These are phyloP conservation scores for Scheffersomyces lignicola DNA, from an alignment of 1,139 yeast species.

Conservation along the genomic window DNA sequence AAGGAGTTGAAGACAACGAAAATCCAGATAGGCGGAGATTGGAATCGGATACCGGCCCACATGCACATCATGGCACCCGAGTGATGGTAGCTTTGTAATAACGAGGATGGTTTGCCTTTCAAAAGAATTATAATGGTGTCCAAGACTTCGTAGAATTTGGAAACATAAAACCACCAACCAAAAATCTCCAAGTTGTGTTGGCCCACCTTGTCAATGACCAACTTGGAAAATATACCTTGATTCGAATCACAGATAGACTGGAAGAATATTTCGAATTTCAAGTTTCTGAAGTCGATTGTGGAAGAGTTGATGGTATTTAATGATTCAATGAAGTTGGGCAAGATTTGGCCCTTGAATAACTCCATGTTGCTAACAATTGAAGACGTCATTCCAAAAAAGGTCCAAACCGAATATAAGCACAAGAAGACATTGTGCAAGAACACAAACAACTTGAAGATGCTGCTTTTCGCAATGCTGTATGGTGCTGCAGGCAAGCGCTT, in stretches of 20 bases:
- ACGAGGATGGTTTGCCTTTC: conserved; percentile 68
- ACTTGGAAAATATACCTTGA: conserved; percentile 54
- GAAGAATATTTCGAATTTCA: conserved; percentile 38
- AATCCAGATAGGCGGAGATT: conserved; percentile 79
- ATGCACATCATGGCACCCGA: conserved; percentile 82
- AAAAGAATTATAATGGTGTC: conserved; percentile 69
- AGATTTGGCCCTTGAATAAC: conserved; percentile 19
- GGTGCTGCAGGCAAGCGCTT: conserved; percentile 57
- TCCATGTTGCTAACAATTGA: conserved; percentile 45
- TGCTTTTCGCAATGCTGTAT: conserved; percentile 45
- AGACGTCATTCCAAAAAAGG: conserved; percentile 64
- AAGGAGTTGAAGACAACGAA: conserved; percentile 78
- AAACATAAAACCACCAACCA: conserved; percentile 69
- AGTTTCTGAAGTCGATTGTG: conserved; percentile 8
- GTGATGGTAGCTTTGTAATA: conserved; percentile 76
- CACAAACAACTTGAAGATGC: conserved; percentile 54
- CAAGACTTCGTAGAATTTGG: conserved; percentile 72
- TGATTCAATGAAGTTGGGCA: conserved; percentile 13
- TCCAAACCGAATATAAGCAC: conserved; percentile 71
- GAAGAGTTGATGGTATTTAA: conserved; percentile 10
- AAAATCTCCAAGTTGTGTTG: conserved; percentile 53
- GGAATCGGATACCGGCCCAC: conserved; percentile 78
- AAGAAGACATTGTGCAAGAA: conserved; percentile 62
- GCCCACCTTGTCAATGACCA: conserved; percentile 17
- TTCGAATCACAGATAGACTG: conserved; percentile 62